phyloP scores from a whole-genome alignment of 2,329 filamentous ascomycete species.

The Lachnum nothofagi region DNA sequence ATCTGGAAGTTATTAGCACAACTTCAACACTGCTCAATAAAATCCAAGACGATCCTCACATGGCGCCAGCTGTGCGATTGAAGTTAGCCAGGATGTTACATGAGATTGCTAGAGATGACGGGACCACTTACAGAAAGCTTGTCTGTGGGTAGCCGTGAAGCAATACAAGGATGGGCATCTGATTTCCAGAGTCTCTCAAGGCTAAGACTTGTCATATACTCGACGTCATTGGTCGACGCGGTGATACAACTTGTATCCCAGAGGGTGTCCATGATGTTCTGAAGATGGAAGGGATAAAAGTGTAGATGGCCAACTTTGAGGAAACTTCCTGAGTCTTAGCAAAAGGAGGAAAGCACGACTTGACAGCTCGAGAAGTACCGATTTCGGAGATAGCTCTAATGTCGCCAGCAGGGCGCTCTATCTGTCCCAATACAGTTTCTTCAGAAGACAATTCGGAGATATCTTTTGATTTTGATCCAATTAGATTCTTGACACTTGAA shows the following conservation, averaged over 20 bases:
- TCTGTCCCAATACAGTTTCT: no score
- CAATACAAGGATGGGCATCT: slow-evolving; percentile 35
- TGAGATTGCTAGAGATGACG: not conserved
- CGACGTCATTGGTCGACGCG: slow-evolving; percentile 4
- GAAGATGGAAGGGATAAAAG: not conserved
- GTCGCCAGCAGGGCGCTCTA: no score
- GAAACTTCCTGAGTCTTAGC: no score
- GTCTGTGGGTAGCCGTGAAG: slow-evolving; percentile 45
- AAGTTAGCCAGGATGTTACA: not conserved
- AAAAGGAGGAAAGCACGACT: no score
- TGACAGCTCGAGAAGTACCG: no score
- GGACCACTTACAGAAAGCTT: slow-evolving; percentile 26
- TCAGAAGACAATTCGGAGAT: no score
- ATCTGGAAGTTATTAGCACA: slow-evolving; percentile 27
- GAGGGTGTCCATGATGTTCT: not conserved
- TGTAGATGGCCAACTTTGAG: no score
- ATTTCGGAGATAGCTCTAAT: no score
- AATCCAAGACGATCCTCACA: slow-evolving; percentile 6
- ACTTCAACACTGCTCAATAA: not conserved
- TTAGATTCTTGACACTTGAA: no score
- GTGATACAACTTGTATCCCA: slow-evolving; percentile 2
- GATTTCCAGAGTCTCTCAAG: slow-evolving; percentile 17
- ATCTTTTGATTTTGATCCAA: no score
- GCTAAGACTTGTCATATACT: slow-evolving; percentile 15
- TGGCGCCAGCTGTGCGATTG: slow-evolving; percentile 15